A percentile compares a stretch with the other conserved stretches of the same genome.
Conservation (phyloP, 208 protist genomes). For the Trypanosoma boissoni region DNA sequence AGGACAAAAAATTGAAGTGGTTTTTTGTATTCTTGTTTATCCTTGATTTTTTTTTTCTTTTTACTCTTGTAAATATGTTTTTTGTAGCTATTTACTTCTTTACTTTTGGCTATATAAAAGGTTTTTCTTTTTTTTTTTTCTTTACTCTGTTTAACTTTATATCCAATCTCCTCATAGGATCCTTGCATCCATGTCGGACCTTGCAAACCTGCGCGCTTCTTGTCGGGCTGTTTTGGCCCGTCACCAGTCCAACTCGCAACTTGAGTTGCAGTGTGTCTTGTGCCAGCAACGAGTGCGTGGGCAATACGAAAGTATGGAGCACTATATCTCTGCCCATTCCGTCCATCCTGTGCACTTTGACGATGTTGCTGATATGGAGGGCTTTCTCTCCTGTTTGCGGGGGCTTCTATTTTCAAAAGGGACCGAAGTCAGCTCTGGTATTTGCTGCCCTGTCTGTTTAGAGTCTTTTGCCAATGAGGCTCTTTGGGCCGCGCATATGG, state of each 20-base stretch:
- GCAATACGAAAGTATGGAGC: constrained; percentile 52
- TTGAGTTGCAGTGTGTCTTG: constrained; percentile 47
- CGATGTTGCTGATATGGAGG: constrained; percentile 47
- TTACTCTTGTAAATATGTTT: not conserved
- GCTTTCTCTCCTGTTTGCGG: constrained; percentile 30
- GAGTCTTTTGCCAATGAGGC: constrained; percentile 12
- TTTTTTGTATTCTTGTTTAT: constrained; percentile 24
- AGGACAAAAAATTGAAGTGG: too few relatives aligned
- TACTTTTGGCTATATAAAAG: constrained; percentile 8
- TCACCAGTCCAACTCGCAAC: constrained; percentile 26
- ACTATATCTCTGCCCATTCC: constrained; percentile 44
- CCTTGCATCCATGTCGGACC: constrained; percentile 17
- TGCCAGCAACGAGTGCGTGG: constrained; percentile 40
- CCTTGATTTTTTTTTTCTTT: constrained; percentile 24
- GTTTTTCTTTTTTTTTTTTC: constrained; percentile 15
- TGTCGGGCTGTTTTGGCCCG: constrained; percentile 62
- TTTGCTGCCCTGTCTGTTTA: constrained; percentile 57
- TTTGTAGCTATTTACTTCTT: constrained; percentile 19
- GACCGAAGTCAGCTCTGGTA: too few relatives aligned
- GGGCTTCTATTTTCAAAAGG: constrained; percentile 31
- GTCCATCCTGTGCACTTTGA: constrained; percentile 51
- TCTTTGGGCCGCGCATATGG: constrained; percentile 23
- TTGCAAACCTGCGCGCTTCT: constrained; percentile 26
- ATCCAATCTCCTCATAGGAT: not conserved
- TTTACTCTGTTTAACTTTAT: not conserved